Evolutionary conservation across 2,329 filamentous ascomycete species (phyloP), one percentile per base, ranked within the genome.

Genomic region (Pestalotiopsis sp.): DNA sequence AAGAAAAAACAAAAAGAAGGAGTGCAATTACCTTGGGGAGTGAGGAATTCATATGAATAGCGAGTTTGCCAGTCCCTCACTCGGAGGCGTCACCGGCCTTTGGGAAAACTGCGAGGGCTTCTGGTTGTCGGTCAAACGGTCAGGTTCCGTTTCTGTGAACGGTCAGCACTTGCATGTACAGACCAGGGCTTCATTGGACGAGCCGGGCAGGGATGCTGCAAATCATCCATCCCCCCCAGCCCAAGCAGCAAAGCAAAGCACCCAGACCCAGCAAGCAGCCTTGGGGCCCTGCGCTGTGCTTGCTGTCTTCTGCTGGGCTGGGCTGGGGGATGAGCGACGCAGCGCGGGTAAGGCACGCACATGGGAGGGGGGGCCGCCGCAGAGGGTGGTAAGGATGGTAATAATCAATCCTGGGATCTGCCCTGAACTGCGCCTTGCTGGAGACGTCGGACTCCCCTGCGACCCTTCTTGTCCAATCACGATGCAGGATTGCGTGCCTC

Each of bases 31-130:
- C 64, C 64, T 66, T 66, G 64, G 64, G 64, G 64, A 66, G 64
- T 66, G 64, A 36, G 31, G 52, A 52, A 66, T 66, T 66, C 64
- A 66, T 66, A 66, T 66, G 64, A 59, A 66, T 66, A 62, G 14
- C 27, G n/a, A 60, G 39, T 20, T 66, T 41, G 41, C 36, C 63
- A 56, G 49, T 17, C 49, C 45, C 63, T 66, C 64, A 20, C 56
- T 20, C 27, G 39, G 64, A 66, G 52, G 64, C 56, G 64, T 60
- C 25, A n/a, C 52, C 41, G 23, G 63, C 31, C 25, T 52, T 23
- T 17, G 20, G 39, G 41, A 64, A 31, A 49, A 64, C 39, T 39
- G 38, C n/a, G 20, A 23, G 62, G 25, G 17, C 31, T 58, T 56
- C 45, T 52, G 45, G 45, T 56, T 5, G 23, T 56, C 36, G 27